A percentile compares a stretch with the other conserved stretches of the same genome.
These are phyloP conservation scores for Eimeria necatrix DNA, from an alignment of 169 alveolate genomes.

Conservation along the genomic window DNA sequence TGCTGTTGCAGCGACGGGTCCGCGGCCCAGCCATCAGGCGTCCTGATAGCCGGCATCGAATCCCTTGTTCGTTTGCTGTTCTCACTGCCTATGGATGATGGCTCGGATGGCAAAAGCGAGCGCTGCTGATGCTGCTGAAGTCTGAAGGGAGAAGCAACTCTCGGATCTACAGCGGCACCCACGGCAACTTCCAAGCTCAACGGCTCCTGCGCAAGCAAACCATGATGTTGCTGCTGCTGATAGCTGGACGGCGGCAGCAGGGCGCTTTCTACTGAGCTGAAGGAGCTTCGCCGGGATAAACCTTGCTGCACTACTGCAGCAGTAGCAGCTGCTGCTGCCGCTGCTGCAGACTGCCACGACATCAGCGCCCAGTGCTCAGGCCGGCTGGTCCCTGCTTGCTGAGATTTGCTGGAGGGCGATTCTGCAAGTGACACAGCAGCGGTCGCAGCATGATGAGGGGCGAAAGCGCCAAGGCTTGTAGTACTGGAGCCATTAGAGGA, in stretches of 20 bases:
- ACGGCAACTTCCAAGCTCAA: constrained; percentile 33
- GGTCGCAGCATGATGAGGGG: neutral
- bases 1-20: constrained; percentile 20
- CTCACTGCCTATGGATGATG: neutral
- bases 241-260: constrained; percentile 4
- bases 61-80: constrained; percentile 26
- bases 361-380: constrained; percentile 27
- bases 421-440: neutral
- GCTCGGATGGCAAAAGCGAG: neutral
- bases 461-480: neutral
- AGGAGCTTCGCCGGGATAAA: constrained; percentile 22
- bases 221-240: constrained; percentile 47
- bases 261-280: constrained; percentile 47
- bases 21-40: constrained; percentile 22
- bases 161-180: constrained; percentile 74
- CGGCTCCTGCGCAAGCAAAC: constrained; percentile 15
- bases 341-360: constrained; percentile 61
- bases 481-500: constrained; percentile 43
- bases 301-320: constrained; percentile 57
- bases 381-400: neutral
- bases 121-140: constrained; percentile 40
- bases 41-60: neutral
- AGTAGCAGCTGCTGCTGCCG: constrained; percentile 49
- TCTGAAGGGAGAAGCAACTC: constrained; percentile 74
- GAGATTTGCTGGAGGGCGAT: neutral